Percentiles rank a stretch among this genome's conserved stretches.
Evolutionary conservation across 2,329 filamentous ascomycete species (phyloP).

Genomic region (Microcera coccophila): DNA sequence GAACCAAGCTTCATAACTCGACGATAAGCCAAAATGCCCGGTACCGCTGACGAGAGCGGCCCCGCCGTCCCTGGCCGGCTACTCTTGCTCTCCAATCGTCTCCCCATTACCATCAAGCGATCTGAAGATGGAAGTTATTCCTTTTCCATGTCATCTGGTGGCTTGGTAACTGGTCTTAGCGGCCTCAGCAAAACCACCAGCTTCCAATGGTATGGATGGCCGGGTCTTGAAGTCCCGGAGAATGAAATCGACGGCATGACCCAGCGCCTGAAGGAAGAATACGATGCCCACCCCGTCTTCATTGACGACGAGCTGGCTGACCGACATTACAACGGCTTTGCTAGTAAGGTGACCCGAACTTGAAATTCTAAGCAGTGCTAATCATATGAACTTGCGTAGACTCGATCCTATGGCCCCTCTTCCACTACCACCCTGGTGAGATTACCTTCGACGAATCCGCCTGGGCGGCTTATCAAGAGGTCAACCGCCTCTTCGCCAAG

Average conservation of each 20-base stretch:
- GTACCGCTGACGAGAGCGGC: conserved; percentile 32
- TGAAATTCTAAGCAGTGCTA: conserved; percentile 2
- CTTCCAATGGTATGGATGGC: conserved; percentile 99
- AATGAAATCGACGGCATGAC: conserved; percentile 72
- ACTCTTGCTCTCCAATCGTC: conserved; percentile 86
- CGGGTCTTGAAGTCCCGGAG: conserved; percentile 85
- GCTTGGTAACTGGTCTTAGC: conserved; percentile 87
- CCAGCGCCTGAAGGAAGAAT: conserved; percentile 77
- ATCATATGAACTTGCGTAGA: conserved; percentile 48
- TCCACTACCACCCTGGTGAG: conserved; percentile 98
- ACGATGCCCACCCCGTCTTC: conserved; percentile 87
- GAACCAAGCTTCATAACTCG: background rate
- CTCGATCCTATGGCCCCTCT: conserved; percentile 95
- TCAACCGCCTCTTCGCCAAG: conserved; percentile 88
- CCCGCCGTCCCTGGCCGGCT: conserved; percentile 49
- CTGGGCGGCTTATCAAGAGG: conserved; percentile 89
- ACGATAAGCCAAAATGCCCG: conserved; percentile 32
- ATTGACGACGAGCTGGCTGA: conserved; percentile 91
- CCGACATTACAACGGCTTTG: conserved; percentile 96
- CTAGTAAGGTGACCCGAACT: conserved; percentile 59
- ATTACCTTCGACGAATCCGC: conserved; percentile 96
- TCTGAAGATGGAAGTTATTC: conserved; percentile 86
- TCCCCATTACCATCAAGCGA: conserved; percentile 95
- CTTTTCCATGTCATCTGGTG: conserved; percentile 95
- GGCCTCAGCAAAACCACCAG: conserved; percentile 88